Conservation (phyloP, 371 early-diverging fungal species). For the Capniomyces stellatus region DNA sequence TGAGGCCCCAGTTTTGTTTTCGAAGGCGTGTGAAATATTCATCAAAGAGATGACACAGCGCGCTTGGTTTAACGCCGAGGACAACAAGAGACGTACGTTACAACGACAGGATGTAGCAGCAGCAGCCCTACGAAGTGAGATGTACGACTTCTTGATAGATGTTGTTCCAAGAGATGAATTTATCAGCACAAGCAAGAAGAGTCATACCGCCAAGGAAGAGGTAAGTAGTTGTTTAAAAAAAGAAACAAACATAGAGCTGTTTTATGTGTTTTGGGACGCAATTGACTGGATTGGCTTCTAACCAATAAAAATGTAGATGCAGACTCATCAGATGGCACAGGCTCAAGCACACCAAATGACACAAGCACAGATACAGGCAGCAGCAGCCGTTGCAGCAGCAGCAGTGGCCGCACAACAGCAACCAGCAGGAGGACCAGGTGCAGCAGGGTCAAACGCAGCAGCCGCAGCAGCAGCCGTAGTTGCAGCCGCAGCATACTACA, state of each 20-base stretch:
- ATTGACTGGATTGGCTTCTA: conserved; percentile 1
- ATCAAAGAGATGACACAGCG: conserved; percentile 89
- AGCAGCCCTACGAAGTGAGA: conserved; percentile 86
- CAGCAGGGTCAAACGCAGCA: conserved; percentile 5
- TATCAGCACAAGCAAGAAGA: conserved; percentile 11
- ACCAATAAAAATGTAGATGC: conserved; percentile 3
- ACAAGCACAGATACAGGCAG: conserved; percentile 1
- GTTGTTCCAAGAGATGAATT: conserved; percentile 88
- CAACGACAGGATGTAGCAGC: conserved; percentile 90
- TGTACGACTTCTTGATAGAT: conserved; percentile 98
- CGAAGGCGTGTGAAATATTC: conserved; percentile 95
- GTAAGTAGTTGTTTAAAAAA: background rate
- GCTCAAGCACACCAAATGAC: conserved; percentile 4
- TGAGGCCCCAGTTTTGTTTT: conserved; percentile 89
- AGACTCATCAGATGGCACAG: conserved; percentile 6
- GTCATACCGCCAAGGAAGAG: conserved; percentile 3
- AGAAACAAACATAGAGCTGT: background rate
- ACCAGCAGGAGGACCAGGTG: background rate
- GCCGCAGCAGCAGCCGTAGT: conserved; percentile 7
- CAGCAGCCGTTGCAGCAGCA: conserved; percentile 1
- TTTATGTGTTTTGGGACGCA: conserved; percentile 1
- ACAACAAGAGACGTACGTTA: conserved; percentile 94
- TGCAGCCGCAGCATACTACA: conserved; percentile 9
- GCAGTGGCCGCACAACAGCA: conserved; percentile 3
- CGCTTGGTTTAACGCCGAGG: conserved; percentile 97